Conservation (phyloP, 2,329 filamentous ascomycete species). For the Epichloe bromicola region DNA sequence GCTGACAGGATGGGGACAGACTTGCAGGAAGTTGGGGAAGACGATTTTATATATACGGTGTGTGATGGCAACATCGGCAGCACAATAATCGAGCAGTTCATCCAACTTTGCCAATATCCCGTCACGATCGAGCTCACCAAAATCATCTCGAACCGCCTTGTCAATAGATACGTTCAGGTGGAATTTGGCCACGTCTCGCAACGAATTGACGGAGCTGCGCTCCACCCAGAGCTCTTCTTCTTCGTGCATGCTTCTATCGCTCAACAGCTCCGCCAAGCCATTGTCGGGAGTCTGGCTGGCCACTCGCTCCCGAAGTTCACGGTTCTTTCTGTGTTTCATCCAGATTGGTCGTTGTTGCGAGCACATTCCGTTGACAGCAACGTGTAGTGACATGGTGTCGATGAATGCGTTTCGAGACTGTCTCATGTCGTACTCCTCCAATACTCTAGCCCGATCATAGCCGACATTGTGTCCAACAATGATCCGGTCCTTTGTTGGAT, state of each 20-base stretch:
- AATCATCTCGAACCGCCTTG: constrained; percentile 75
- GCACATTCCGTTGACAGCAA: constrained; percentile 98
- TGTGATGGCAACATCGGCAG: constrained; percentile 83
- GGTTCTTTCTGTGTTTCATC: constrained; percentile 91
- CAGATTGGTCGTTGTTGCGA: constrained; percentile 90
- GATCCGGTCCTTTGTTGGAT: constrained; percentile 58
- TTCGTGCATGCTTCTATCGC: constrained; percentile 58
- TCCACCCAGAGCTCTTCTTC: constrained; percentile 96
- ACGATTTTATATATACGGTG: constrained; percentile 91
- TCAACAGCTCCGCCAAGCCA: constrained; percentile 59
- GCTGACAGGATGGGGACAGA: constrained; percentile 92
- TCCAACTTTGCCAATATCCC: constrained; percentile 62
- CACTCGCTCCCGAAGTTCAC: constrained; percentile 70
- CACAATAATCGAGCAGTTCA: constrained; percentile 83
- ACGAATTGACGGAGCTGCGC: constrained; percentile 84
- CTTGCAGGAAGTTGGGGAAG: constrained; percentile 76
- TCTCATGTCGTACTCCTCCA: constrained; percentile 76
- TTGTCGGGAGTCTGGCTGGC: constrained; percentile 56
- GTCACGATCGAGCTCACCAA: constrained; percentile 64
- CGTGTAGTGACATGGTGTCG: constrained; percentile 96
- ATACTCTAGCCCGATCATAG: constrained; percentile 77
- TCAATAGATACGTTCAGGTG: constrained; percentile 87
- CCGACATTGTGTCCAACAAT: constrained; percentile 93
- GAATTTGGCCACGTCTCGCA: constrained; percentile 92
- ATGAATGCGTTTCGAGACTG: constrained; percentile 80